Base-by-base conservation (phyloP, 768 basidiomycete genomes). In the Ephemerocybe angulata region DNA sequence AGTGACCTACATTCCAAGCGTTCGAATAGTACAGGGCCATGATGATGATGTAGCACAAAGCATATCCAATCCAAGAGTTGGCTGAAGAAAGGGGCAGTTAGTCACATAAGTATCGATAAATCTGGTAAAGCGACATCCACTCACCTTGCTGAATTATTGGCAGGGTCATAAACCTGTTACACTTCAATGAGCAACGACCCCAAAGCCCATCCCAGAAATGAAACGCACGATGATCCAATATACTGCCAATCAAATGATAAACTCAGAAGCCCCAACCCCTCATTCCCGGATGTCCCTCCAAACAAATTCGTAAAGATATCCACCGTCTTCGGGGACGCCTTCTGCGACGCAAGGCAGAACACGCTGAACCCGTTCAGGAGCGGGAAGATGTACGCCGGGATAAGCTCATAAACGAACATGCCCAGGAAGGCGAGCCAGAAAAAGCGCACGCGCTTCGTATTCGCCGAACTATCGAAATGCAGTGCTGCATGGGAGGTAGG, bases 231-330 rank as follows among this genome's bases (percentile, higher is more conserved):
- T 15, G 82, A 82, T 0, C 78, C 77, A 57, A 85, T 82, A 59
- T 84, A 84, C 56, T 84, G 82, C 84, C 84, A 88, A 60, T 87
- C 86, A 43, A 88, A 77, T n/a, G 82, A 81, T 40, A 88, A 53
- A 31, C 79, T 80, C 37, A 83, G 52, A 15, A 87, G 61, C 0
- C 86, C 86, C 33, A 88, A 71, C 0, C 85, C 86, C 65, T 88
- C 86, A 59, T 88, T 88, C 25, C 78, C 84, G 28, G 80, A 73
- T 2, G 79, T 70, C 3, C 87, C 87, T 25, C 87, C 87, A 55
- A 88, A 88, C 0, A 88, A 61, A 50, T 83, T 81, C 3, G 84
- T 85, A 61, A 86, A 77, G n/a, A 80, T 63, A 58, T 83, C 69
- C 25, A 73, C 68, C 4, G 79, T 72, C 5, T 60, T 72, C 38